These are phyloP conservation scores for Heritiera littoralis DNA, from an alignment of 345 rosid species.

Conservation along the genomic window DNA sequence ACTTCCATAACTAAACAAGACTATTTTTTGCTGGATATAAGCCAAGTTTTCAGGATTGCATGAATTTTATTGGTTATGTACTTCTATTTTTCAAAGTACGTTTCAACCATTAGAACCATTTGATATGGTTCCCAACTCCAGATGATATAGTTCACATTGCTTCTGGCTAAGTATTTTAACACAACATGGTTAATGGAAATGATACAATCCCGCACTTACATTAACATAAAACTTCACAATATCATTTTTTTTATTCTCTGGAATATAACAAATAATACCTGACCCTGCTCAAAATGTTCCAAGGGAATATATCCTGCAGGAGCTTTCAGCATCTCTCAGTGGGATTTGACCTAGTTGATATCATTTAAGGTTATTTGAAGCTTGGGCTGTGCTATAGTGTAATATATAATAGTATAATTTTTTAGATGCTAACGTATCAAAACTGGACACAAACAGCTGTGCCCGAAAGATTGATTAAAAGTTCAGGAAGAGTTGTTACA, in stretches of 20 bases:
- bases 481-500: not conserved
- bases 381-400: conserved; percentile 10
- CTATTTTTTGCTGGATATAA: not conserved
- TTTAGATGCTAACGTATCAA: not conserved
- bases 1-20: not conserved
- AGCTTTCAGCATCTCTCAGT: conserved; percentile 2
- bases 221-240: not conserved
- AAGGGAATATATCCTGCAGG: not conserved
- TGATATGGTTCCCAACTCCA: not conserved
- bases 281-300: not conserved
- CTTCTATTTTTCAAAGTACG: not conserved
- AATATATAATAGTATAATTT: not conserved
- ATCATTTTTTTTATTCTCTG: not conserved
- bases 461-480: not conserved
- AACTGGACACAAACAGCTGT: conserved; percentile 4
- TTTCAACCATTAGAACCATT: conserved; percentile 1
- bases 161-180: not conserved
- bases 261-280: not conserved
- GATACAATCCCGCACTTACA: not conserved
- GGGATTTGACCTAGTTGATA: conserved; percentile 7
- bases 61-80: not conserved
- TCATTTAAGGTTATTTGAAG: not conserved
- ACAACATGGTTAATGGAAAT: not conserved
- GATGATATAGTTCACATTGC: not conserved
- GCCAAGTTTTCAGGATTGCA: conserved; percentile 9